Base-by-base conservation (phyloP, 257 asterid genomes). In the Solanum chaucha region DNA sequence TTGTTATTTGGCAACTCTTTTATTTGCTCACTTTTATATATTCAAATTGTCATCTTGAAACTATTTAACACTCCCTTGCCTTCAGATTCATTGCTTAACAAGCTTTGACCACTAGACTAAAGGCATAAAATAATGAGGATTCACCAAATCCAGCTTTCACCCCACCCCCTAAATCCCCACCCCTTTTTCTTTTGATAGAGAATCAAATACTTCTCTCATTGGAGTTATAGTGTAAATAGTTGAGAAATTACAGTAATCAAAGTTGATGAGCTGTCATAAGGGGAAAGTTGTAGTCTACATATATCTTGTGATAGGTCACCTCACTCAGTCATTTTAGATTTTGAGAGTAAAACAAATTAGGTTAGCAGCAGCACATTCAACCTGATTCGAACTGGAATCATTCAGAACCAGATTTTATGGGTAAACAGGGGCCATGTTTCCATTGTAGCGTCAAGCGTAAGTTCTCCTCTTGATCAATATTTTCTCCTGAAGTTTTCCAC, bases 361-460 rank as follows among this genome's bases (percentile, higher is more conserved):
- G 75, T 68, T 30, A 19, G 48, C 82, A 74, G 82, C 58, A 13
- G 82, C 58, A 74, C 82, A 38, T 74, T 74, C 82, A 74, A 74
- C 34, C 82, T 74, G 34, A 74, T 74, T 74, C 40, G 20, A 74
- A 74, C 58, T 38, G 30, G 58, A 38, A 22, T 38, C 32, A 22
- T 74, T 67, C 68, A 40, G 36, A 78, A 35, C 9, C 71, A 36
- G 86, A 68, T 88, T 26, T 44, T 22, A 84, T 88, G 92, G 84
- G 65, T 2, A 86, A 86, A 84, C 41, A 75, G 51, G 90, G 92
- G 19, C 90, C 88, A 30, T 88, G 92, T 83, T 30, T 4, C 73
- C 89, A 90, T 30, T 88, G 92, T 83, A 89, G 90, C 38, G 7
- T 35, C 38, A 35, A 35, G 38, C 34, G 34, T 32, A 32, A 32